phyloP scores from a whole-genome alignment of 805 yeast genomes.

The Torulaspora maleeae region DNA sequence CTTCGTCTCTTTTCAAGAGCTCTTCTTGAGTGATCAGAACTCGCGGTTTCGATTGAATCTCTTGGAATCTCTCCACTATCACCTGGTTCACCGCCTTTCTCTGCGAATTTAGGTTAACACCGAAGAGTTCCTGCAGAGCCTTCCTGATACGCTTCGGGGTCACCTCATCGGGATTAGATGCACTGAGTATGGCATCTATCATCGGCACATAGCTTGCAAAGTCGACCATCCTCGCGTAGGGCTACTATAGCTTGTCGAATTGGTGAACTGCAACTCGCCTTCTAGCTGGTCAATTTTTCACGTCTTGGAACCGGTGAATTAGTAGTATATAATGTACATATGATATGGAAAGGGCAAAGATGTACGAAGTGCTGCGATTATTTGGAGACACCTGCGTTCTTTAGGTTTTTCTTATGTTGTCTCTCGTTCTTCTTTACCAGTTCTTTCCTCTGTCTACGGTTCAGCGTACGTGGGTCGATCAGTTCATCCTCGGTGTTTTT shows the following conservation, averaged over 20 bases:
- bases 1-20: conserved; percentile 46
- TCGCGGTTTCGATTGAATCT: conserved; percentile 38
- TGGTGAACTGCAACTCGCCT: too few species aligned
- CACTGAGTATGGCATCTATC: conserved; percentile 69
- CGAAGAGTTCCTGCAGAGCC: conserved; percentile 68
- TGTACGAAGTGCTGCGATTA: background rate
- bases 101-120: conserved; percentile 46
- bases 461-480: conserved; percentile 80
- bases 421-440: conserved; percentile 77
- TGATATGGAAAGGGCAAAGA: background rate
- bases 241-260: too few species aligned
- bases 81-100: conserved; percentile 56
- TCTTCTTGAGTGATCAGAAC: conserved; percentile 33
- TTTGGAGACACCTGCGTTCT: conserved; percentile 28
- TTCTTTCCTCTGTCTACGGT: conserved; percentile 77
- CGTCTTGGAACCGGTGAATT: background rate
- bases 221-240: conserved; percentile 12
- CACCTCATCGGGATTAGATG: conserved; percentile 62
- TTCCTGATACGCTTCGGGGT: conserved; percentile 67
- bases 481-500: conserved; percentile 57
- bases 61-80: conserved; percentile 55
- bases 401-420: conserved; percentile 79
- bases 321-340: conserved; percentile 5
- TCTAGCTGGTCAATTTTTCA: background rate
- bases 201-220: conserved; percentile 49